Percentiles rank a stretch among this genome's conserved stretches.
phyloP scores from a whole-genome alignment of 2,329 filamentous ascomycete genomes.

The Trichophyton equinum region DNA sequence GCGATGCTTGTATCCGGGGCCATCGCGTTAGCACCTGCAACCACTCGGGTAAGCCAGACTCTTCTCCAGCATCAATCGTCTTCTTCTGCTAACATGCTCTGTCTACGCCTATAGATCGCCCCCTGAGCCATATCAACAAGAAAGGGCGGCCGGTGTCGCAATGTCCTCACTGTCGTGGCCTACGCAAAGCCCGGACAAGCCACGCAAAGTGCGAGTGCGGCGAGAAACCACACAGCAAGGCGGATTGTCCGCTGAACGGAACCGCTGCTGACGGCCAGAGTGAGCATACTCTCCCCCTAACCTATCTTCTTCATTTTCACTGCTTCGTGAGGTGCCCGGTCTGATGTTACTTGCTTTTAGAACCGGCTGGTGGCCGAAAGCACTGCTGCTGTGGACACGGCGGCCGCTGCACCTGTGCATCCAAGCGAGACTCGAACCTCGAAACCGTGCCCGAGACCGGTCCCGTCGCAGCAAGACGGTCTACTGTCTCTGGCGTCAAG shows the following conservation, averaged over 20 bases:
- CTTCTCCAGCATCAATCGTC: slow-evolving; percentile 26
- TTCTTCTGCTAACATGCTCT: too few species aligned
- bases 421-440: slow-evolving; percentile 34
- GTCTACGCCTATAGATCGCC: slow-evolving; percentile 47
- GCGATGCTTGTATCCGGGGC: slow-evolving; percentile 87
- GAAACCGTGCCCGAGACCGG: slow-evolving; percentile 39
- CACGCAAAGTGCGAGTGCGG: slow-evolving; percentile 96
- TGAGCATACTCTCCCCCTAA: background rate
- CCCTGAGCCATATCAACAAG: slow-evolving; percentile 88
- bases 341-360: background rate
- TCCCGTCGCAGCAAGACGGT: slow-evolving; percentile 27
- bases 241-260: slow-evolving; percentile 20
- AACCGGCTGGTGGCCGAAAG: slow-evolving; percentile 9
- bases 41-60: slow-evolving; percentile 62
- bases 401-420: slow-evolving; percentile 14
- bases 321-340: background rate
- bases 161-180: slow-evolving; percentile 89
- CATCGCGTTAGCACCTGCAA: slow-evolving; percentile 98
- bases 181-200: slow-evolving; percentile 89
- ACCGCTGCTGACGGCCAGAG: slow-evolving; percentile 9
- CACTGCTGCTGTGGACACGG: slow-evolving; percentile 15
- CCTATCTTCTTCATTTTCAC: slow-evolving; percentile 12
- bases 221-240: slow-evolving; percentile 52
- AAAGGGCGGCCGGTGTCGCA: slow-evolving; percentile 96
- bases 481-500: slow-evolving; percentile 32